Evolutionary conservation across 1,284 basidiomycete species (phyloP), one percentile per base, ranked within the genome.

Genomic region (Termitomyces sp.): DNA sequence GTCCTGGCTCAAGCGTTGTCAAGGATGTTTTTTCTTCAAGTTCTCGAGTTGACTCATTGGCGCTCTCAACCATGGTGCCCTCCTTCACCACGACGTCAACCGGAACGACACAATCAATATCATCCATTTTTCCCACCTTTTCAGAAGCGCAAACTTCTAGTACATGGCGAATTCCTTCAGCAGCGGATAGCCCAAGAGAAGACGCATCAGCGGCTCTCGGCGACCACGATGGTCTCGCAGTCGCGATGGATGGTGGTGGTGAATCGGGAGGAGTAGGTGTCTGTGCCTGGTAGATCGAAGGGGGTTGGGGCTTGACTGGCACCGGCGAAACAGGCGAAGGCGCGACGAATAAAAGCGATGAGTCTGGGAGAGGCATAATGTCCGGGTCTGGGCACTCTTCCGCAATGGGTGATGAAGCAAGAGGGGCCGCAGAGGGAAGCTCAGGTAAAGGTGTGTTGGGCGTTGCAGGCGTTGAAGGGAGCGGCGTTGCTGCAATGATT

Each of bases 151-250:
- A 10, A 6, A 38, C 10, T 28, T 48, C 26, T n/a, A 26, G 17
- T 13, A 36, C 53, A 40, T 30, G 24, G 40, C 48, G 50, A 50
- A 41, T 49, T 39, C 43, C 34, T 31, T 39, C 19, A 15, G 42
- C 39, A 10, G 58, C 53, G 28, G 61, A 51, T 9, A 69, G n/a
- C 1, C 68, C 68, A 28, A 71, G 61, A 6, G 66, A 54, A 5
- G 66, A 65, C 3, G 68, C 65, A 53, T 68, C 68, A 0, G 64
- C 38, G 6, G 67, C 68, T 17, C 68, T 62, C 28, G 65, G 10
- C 2, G 65, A 68, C 70, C 68, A 69, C 17, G 62, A 58, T 9
- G 69, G 69, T 24, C 62, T 61, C 5, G 50, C 41, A 15, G 58
- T 26, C 1, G 28, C 40, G 13, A 56, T 52, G 5, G 33, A 34